A percentile compares a stretch with the other conserved stretches of the same genome.
phyloP scores from a whole-genome alignment of 768 basidiomycete species.

The Boletales sp. region DNA sequence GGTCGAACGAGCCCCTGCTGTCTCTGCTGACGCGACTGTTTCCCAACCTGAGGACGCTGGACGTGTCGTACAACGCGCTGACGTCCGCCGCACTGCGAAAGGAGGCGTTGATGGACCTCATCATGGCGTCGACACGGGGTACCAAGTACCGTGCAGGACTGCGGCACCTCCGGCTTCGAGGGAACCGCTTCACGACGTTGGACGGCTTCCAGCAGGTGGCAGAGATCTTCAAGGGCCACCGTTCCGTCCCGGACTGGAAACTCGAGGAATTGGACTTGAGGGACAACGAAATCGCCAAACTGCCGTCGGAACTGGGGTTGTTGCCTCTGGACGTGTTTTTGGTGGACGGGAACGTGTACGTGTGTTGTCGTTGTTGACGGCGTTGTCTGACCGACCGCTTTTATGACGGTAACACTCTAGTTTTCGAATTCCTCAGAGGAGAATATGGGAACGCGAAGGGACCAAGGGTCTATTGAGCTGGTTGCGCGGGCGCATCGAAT shows the following conservation, averaged over 20 bases:
- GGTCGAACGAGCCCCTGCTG: constrained; percentile 53
- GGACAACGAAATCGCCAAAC: constrained; percentile 73
- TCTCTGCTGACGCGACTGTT: constrained; percentile 62
- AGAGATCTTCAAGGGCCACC: constrained; percentile 61
- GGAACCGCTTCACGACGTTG: constrained; percentile 61
- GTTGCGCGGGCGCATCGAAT: constrained; percentile 73
- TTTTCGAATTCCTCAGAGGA: constrained; percentile 76
- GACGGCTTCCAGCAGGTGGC: constrained; percentile 61
- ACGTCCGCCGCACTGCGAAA: constrained; percentile 50
- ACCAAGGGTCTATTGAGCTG: constrained; percentile 78
- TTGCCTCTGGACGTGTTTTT: constrained; percentile 76
- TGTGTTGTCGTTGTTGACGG: constrained; percentile 8
- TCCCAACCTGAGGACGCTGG: constrained; percentile 63
- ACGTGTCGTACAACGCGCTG: constrained; percentile 72
- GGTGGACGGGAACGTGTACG: constrained; percentile 83
- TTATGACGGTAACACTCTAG: constrained; percentile 18
- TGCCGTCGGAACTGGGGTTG: constrained; percentile 68
- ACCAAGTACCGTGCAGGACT: constrained; percentile 48
- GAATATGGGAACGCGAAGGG: constrained; percentile 85
- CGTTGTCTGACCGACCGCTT: not conserved
- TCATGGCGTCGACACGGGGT: constrained; percentile 41
- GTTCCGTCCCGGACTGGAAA: constrained; percentile 63
- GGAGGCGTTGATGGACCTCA: constrained; percentile 46
- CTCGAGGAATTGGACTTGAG: constrained; percentile 80
- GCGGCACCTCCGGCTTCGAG: constrained; percentile 61